These are phyloP conservation scores for Fusarium brevicatenulatum DNA, from an alignment of 2,329 filamentous ascomycete genomes.

Conservation along the genomic window DNA sequence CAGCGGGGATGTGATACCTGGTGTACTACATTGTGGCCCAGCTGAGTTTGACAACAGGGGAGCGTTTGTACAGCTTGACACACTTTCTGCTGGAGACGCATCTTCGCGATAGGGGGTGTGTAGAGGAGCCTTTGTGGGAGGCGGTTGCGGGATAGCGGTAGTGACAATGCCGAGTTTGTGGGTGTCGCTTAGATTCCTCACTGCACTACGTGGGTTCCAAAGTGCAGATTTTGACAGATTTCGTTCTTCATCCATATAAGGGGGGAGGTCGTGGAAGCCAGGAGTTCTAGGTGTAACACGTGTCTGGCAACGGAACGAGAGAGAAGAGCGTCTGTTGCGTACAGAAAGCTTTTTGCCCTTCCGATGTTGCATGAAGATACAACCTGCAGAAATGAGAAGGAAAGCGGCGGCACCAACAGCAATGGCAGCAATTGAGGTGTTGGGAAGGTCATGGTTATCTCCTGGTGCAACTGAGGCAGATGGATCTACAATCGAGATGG, in stretches of 20 bases:
- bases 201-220: slow-evolving; percentile 17
- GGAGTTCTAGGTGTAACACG: slow-evolving; percentile 42
- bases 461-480: slow-evolving; percentile 23
- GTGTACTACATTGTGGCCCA: slow-evolving; percentile 46
- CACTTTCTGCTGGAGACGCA: slow-evolving; percentile 47
- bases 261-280: slow-evolving; percentile 27
- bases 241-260: slow-evolving; percentile 37
- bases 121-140: slow-evolving; percentile 27
- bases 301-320: slow-evolving; percentile 64
- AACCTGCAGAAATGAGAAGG: slow-evolving; percentile 51
- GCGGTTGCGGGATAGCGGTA: slow-evolving; percentile 35
- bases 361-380: slow-evolving; percentile 58
- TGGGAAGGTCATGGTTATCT: slow-evolving; percentile 45
- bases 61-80: slow-evolving; percentile 49
- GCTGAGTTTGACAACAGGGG: slow-evolving; percentile 48
- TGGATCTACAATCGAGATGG: slow-evolving; percentile 50
- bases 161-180: slow-evolving; percentile 33
- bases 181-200: background rate
- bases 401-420: slow-evolving; percentile 52
- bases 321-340: slow-evolving; percentile 49
- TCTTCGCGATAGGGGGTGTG: slow-evolving; percentile 32
- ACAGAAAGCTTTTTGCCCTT: slow-evolving; percentile 53
- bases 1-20: slow-evolving; percentile 31
- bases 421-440: slow-evolving; percentile 57
- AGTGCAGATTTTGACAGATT: slow-evolving; percentile 14